Conservation (phyloP, 2,329 filamentous ascomycete genomes). For the Botryosphaeria dothidea region DNA sequence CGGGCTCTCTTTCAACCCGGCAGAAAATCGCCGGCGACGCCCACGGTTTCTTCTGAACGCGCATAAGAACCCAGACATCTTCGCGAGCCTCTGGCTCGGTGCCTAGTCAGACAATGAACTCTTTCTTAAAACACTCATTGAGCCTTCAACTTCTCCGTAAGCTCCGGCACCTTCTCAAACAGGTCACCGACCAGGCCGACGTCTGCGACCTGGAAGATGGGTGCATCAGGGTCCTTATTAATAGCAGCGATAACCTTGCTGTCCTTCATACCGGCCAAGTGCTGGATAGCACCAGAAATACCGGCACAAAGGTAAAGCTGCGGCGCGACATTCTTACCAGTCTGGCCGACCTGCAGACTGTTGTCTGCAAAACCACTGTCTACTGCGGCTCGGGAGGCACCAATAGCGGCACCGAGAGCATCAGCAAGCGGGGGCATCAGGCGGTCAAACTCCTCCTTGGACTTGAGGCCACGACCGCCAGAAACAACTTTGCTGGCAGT, state of each 20-base stretch:
- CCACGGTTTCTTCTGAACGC: not conserved
- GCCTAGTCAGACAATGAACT: not conserved
- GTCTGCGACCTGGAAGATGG: constrained; percentile 97
- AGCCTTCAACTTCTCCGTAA: constrained; percentile 88
- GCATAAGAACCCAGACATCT: not conserved
- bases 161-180: constrained; percentile 92
- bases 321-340: constrained; percentile 96
- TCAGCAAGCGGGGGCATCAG: constrained; percentile 92
- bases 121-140: constrained; percentile 22
- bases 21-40: not conserved
- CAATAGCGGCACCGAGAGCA: constrained; percentile 89
- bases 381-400: constrained; percentile 90
- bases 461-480: constrained; percentile 91
- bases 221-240: constrained; percentile 96
- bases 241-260: constrained; percentile 99
- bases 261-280: constrained; percentile 99
- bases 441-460: constrained; percentile 94
- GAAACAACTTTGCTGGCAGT: constrained; percentile 91
- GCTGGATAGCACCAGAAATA: constrained; percentile 96
- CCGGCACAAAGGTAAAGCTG: constrained; percentile 94
- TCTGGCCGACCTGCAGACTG: constrained; percentile 96
- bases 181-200: constrained; percentile 93
- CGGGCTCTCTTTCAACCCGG: not conserved
- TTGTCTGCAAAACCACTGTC: constrained; percentile 98
- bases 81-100: not conserved